A percentile compares a stretch with the other conserved stretches of the same genome.
Conservation (phyloP, 2,329 filamentous ascomycete genomes). For the Pestalotiopsis sp. region DNA sequence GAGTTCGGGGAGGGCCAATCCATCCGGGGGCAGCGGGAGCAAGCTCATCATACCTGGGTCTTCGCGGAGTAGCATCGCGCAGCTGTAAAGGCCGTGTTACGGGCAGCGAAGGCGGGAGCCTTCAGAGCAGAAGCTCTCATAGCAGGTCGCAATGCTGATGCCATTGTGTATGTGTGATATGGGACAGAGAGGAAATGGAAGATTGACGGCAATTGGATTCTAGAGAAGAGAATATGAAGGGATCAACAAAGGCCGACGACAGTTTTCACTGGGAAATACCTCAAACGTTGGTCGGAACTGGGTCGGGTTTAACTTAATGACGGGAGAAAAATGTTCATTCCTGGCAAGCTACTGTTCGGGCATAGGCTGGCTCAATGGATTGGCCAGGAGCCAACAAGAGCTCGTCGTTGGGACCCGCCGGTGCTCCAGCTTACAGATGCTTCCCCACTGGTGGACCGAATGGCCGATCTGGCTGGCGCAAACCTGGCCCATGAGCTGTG, state of each 20-base stretch:
- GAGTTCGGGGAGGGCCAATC: not conserved
- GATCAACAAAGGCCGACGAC: constrained; percentile 5
- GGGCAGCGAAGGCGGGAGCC: constrained; percentile 68
- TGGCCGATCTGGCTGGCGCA: not conserved
- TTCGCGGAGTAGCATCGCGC: constrained; percentile 92
- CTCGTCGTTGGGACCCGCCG: not conserved
- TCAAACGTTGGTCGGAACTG: constrained; percentile 5
- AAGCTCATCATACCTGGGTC: constrained; percentile 67
- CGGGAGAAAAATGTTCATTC: constrained; percentile 12
- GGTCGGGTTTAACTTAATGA: constrained; percentile 14
- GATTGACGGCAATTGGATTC: constrained; percentile 4
- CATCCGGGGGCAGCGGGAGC: constrained; percentile 18
- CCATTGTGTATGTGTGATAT: constrained; percentile 61
- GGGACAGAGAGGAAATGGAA: constrained; percentile 3
- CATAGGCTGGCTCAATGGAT: constrained; percentile 1
- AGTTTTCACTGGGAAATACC: constrained; percentile 13
- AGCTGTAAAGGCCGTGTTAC: constrained; percentile 76
- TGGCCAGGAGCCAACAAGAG: not conserved
- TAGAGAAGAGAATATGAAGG: constrained; percentile 25
- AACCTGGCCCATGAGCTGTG: not conserved
- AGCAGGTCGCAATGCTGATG: constrained; percentile 69
- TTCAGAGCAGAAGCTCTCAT: constrained; percentile 81
- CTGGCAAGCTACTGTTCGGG: constrained; percentile 9
- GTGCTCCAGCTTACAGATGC: not conserved
- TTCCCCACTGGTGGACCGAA: not conserved